Evolutionary conservation across 129 eudicot species (phyloP).

Genomic region (sunflower (Helianthus annuus)): DNA sequence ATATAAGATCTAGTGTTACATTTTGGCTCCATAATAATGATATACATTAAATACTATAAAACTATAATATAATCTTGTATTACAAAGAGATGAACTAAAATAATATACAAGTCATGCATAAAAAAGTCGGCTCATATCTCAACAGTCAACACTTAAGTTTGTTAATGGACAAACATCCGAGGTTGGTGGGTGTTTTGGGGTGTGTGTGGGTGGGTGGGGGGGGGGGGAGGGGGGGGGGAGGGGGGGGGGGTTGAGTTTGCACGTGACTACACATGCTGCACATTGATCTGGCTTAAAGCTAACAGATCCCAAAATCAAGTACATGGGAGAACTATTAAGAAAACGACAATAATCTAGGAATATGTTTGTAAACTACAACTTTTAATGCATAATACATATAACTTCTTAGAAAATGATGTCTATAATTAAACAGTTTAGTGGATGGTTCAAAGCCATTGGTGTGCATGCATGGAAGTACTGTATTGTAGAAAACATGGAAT

Average conservation of each 20-base stretch:
- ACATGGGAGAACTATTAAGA: constrained; percentile 12
- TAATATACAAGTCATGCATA: background rate
- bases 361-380: background rate
- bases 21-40: no score
- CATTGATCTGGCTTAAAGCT: constrained; percentile 34
- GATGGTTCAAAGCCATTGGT: no score
- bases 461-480: no score
- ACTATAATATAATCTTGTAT: background rate
- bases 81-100: background rate
- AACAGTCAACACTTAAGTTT: constrained; percentile 14
- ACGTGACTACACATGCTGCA: constrained; percentile 48
- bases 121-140: background rate
- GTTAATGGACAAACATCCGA: constrained; percentile 36
- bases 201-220: background rate
- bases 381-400: background rate
- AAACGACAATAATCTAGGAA: constrained; percentile 17
- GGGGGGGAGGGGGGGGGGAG: background rate
- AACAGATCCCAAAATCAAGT: constrained; percentile 31
- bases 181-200: background rate
- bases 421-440: no score
- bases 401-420: no score
- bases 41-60: no score
- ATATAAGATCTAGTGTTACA: background rate
- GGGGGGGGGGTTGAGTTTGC: constrained; percentile 31
- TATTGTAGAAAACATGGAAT: no score